phyloP scores from a whole-genome alignment of 495 filamentous ascomycete genomes.

The Penicillium arizonense region DNA sequence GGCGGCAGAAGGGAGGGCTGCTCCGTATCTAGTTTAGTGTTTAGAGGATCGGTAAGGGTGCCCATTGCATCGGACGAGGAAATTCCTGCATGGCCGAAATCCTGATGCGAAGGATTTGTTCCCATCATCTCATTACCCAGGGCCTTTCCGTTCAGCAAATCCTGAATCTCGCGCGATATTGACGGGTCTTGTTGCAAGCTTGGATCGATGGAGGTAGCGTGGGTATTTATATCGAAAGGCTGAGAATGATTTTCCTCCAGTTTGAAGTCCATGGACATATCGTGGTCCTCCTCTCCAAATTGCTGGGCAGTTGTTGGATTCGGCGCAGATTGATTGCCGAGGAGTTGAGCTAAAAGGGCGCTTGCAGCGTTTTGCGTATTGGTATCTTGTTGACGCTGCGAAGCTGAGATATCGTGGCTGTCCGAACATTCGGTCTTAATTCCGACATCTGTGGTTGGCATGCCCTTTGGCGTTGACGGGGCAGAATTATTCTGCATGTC shows the following conservation, averaged over 20 bases:
- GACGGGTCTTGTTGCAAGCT: constrained; percentile 11
- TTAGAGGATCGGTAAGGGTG: constrained; percentile 34
- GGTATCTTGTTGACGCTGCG: constrained; percentile 17
- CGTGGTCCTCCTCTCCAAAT: constrained; percentile 10
- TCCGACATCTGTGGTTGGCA: constrained; percentile 29
- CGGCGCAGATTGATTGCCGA: constrained; percentile 35
- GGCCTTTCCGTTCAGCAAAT: constrained; percentile 19
- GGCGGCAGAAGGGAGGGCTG: constrained; percentile 39
- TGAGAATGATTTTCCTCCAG: constrained; percentile 20
- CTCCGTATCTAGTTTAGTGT: constrained; percentile 33
- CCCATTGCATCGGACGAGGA: constrained; percentile 24
- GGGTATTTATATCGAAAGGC: constrained; percentile 10
- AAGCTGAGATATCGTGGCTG: constrained; percentile 9
- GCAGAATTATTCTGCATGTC: constrained; percentile 46
- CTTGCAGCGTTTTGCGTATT: constrained; percentile 43
- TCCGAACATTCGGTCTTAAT: constrained; percentile 37
- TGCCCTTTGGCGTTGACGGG: constrained; percentile 35
- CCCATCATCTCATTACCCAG: constrained; percentile 17
- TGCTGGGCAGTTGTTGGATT: constrained; percentile 14
- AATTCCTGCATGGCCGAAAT: constrained; percentile 3
- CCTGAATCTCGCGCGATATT: constrained; percentile 16
- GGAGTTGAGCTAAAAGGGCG: constrained; percentile 43
- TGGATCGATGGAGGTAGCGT: constrained; percentile 2
- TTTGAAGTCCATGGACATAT: constrained; percentile 14
- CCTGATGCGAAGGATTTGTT: constrained; percentile 11